A percentile compares a stretch with the other conserved stretches of the same genome.
phyloP scores from a whole-genome alignment of 2,329 filamentous ascomycete genomes.

The Sarocladiaceae sp. region DNA sequence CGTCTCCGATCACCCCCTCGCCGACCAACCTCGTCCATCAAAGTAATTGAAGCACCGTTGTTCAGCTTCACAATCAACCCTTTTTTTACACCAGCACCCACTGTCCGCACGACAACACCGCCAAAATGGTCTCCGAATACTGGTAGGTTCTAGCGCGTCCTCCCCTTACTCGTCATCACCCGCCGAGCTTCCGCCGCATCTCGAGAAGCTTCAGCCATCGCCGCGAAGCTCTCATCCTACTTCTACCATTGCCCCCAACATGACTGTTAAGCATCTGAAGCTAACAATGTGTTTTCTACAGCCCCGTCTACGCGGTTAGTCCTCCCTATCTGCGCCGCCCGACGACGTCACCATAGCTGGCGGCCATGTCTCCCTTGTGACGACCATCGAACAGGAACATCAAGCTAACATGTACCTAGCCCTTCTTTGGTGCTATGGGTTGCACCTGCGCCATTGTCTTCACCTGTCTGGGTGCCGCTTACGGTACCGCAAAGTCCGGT shows the following conservation, averaged over 20 bases:
- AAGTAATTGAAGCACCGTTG: conserved; percentile 14
- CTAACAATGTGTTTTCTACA: conserved; percentile 46
- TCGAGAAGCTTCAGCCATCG: conserved; percentile 24
- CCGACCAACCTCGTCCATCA: conserved; percentile 21
- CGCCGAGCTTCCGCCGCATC: conserved; percentile 25
- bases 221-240: conserved; percentile 5
- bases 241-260: neutral
- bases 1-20: conserved; percentile 19
- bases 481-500: conserved; percentile 98
- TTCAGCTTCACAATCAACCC: conserved; percentile 10
- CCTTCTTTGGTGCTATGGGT: conserved; percentile 97
- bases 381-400: conserved; percentile 11
- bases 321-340: conserved; percentile 22
- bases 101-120: conserved; percentile 22
- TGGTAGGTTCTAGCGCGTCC: conserved; percentile 60
- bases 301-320: conserved; percentile 99
- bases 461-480: conserved; percentile 93
- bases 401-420: conserved; percentile 40
- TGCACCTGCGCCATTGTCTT: conserved; percentile 97
- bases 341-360: conserved; percentile 23
- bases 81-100: conserved; percentile 4
- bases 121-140: conserved; percentile 73
- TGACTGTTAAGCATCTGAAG: conserved; percentile 16
- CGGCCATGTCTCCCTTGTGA: conserved; percentile 16
- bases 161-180: conserved; percentile 25